A percentile compares a stretch with the other conserved stretches of the same genome.
Evolutionary conservation across 768 basidiomycete species (phyloP).

Genomic region (Xerocomus brunneocitrinus): DNA sequence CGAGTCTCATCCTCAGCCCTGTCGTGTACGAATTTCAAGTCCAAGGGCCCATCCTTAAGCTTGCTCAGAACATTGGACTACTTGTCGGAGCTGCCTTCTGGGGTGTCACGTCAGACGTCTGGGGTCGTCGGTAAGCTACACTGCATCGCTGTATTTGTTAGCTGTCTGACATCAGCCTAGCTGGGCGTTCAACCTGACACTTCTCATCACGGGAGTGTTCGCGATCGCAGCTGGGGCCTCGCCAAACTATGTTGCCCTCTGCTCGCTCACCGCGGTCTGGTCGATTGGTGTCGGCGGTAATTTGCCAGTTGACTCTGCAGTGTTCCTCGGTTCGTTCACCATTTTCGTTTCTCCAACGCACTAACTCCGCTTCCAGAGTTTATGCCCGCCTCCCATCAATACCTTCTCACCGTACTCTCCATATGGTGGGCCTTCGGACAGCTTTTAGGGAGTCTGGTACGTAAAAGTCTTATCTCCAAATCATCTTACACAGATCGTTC

Average conservation of each 20-base stretch:
- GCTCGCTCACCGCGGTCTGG: constrained; percentile 51
- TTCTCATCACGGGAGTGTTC: constrained; percentile 64
- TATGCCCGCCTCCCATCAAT: constrained; percentile 67
- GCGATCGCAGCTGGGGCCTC: constrained; percentile 60
- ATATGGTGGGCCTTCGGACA: constrained; percentile 82
- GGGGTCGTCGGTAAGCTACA: constrained; percentile 54
- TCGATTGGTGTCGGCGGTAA: constrained; percentile 72
- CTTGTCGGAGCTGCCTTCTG: constrained; percentile 66
- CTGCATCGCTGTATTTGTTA: neutral
- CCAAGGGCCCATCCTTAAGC: constrained; percentile 56
- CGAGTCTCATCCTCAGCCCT: constrained; percentile 59
- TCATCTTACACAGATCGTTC: neutral
- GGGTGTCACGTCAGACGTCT: constrained; percentile 65
- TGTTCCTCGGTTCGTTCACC: constrained; percentile 58
- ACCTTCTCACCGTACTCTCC: constrained; percentile 67
- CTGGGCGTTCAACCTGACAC: constrained; percentile 65
- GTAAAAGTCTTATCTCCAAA: neutral
- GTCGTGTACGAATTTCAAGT: constrained; percentile 64
- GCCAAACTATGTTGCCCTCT: constrained; percentile 46
- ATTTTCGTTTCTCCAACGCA: neutral
- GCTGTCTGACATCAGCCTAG: constrained; percentile 29
- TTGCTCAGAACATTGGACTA: constrained; percentile 69
- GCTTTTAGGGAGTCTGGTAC: constrained; percentile 51
- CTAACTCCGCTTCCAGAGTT: constrained; percentile 43
- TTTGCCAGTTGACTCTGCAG: constrained; percentile 69